Evolutionary conservation across 768 basidiomycete species (phyloP).

Genomic region (Gloeopeniophorella convolvens): DNA sequence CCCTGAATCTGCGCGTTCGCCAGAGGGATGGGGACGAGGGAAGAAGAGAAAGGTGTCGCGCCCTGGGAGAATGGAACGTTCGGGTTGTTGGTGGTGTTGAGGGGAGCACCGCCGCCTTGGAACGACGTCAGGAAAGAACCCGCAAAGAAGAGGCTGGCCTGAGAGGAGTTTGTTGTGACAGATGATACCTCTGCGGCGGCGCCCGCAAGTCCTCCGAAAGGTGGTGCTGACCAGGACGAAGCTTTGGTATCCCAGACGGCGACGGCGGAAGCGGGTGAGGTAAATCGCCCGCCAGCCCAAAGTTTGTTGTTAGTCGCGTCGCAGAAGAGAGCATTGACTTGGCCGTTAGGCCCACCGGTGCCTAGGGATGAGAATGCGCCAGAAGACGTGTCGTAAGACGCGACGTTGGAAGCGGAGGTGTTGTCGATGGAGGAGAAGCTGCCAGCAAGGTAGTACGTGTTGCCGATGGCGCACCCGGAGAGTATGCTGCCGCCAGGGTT

Average conservation of each 20-base stretch:
- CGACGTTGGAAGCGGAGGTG: slow-evolving; percentile 61
- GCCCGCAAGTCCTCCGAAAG: slow-evolving; percentile 78
- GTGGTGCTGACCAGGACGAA: slow-evolving; percentile 66
- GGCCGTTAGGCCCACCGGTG: slow-evolving; percentile 65
- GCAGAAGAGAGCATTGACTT: slow-evolving; percentile 70
- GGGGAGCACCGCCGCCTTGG: slow-evolving; percentile 40
- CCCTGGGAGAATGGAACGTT: slow-evolving; percentile 78
- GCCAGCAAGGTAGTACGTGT: slow-evolving; percentile 76
- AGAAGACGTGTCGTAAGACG: slow-evolving; percentile 60
- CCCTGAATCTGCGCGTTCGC: slow-evolving; percentile 49
- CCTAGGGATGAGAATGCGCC: slow-evolving; percentile 56
- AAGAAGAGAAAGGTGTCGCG: slow-evolving; percentile 83
- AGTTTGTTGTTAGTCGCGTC: slow-evolving; percentile 57
- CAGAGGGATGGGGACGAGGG: slow-evolving; percentile 77
- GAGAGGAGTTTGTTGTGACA: slow-evolving; percentile 68
- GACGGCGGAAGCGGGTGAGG: slow-evolving; percentile 58
- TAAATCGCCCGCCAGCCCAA: slow-evolving; percentile 77
- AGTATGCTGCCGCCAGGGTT: slow-evolving; percentile 72
- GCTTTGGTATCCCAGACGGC: slow-evolving; percentile 64
- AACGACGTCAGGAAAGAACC: slow-evolving; percentile 84
- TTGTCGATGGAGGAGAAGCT: slow-evolving; percentile 68
- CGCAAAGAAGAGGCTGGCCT: slow-evolving; percentile 73
- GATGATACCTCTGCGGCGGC: slow-evolving; percentile 61
- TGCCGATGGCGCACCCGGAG: slow-evolving; percentile 64
- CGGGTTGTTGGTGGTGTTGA: slow-evolving; percentile 73